Conservation (phyloP, 768 basidiomycete genomes). For the Tricholoma bakamatsutake region DNA sequence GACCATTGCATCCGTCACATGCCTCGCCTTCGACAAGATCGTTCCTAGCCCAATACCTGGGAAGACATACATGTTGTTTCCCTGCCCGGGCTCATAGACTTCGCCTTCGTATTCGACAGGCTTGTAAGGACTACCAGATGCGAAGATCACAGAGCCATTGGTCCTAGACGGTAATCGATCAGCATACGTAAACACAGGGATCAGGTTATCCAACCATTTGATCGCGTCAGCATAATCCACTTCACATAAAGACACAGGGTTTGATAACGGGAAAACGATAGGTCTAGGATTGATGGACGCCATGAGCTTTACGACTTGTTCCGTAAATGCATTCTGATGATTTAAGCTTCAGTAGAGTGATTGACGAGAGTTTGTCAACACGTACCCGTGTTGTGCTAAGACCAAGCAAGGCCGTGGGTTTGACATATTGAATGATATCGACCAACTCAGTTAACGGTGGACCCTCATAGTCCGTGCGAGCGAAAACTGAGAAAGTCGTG, state of each 20-base stretch:
- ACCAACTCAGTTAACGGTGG: constrained; percentile 52
- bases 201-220: constrained; percentile 34
- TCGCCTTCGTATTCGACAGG: constrained; percentile 42
- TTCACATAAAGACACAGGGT: constrained; percentile 60
- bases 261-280: constrained; percentile 81
- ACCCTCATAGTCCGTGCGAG: constrained; percentile 63
- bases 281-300: constrained; percentile 57
- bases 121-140: constrained; percentile 67
- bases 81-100: constrained; percentile 60
- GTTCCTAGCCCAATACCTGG: constrained; percentile 57
- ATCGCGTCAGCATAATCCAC: constrained; percentile 57
- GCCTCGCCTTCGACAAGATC: constrained; percentile 50
- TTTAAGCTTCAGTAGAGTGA: constrained; percentile 18
- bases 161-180: constrained; percentile 37
- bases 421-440: constrained; percentile 66
- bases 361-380: not conserved
- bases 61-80: constrained; percentile 78
- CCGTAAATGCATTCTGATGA: constrained; percentile 52
- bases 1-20: constrained; percentile 65
- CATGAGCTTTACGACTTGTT: constrained; percentile 60
- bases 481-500: constrained; percentile 54
- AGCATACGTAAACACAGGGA: not conserved
- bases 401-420: constrained; percentile 74
- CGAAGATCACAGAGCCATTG: constrained; percentile 62
- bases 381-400: constrained; percentile 53